Evolutionary conservation across 306 rosid genomes (phyloP).

Genomic region (Echinosophora koreensis): DNA sequence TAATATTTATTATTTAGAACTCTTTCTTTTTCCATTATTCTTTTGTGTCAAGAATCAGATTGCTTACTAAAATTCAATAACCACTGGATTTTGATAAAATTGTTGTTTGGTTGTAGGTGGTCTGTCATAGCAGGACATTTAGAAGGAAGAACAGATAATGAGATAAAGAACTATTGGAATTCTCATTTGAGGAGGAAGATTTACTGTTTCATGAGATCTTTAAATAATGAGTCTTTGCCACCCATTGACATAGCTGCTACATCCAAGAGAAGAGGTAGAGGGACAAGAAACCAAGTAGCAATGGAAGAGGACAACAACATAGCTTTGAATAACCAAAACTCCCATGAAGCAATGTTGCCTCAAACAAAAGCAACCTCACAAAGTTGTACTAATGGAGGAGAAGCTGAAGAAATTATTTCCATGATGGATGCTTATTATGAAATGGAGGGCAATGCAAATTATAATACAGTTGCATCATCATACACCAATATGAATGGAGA

Average conservation of each 20-base stretch:
- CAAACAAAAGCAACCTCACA: conserved; percentile 15
- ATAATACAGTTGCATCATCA: conserved; percentile 6
- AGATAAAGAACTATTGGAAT: conserved; percentile 92
- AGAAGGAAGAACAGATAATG: conserved; percentile 88
- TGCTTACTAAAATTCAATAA: no score
- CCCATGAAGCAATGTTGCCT: conserved; percentile 29
- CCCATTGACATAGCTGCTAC: conserved; percentile 46
- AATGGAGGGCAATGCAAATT: not conserved
- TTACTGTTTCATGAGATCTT: conserved; percentile 64
- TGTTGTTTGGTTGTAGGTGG: conserved; percentile 67
- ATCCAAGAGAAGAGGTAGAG: conserved; percentile 42
- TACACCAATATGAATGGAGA: conserved; percentile 39
- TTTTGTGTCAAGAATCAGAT: no score
- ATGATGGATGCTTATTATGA: conserved; percentile 31
- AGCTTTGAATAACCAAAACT: conserved; percentile 30
- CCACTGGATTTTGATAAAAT: not conserved
- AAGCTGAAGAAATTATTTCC: conserved; percentile 42
- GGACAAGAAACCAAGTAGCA: conserved; percentile 37
- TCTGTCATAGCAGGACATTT: conserved; percentile 80
- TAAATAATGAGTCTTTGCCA: conserved; percentile 48
- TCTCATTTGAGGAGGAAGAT: conserved; percentile 79
- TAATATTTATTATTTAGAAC: no score
- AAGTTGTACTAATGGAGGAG: not conserved
- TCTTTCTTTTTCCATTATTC: no score
- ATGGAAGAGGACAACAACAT: conserved; percentile 41